Conservation (phyloP, 192 early-diverging fungal species). For the Backusella macrospora region DNA sequence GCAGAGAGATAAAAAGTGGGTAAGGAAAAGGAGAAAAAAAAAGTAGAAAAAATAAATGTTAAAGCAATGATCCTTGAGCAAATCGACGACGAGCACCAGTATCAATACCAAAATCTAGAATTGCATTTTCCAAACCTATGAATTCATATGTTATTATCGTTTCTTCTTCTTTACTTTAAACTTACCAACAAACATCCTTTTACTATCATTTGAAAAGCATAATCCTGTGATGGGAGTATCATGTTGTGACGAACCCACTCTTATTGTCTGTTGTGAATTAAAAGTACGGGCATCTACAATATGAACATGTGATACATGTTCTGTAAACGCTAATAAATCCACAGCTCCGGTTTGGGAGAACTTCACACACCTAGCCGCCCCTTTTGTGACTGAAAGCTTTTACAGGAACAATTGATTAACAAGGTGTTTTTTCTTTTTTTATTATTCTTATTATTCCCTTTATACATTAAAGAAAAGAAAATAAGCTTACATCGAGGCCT, state of each 20-base stretch:
- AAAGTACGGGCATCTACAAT: conserved; percentile 91
- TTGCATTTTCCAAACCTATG: conserved; percentile 77
- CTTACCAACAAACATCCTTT: conserved; percentile 87
- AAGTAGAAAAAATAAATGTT: conserved; percentile 18
- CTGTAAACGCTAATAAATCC: conserved; percentile 83
- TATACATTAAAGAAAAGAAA: too few relatives aligned
- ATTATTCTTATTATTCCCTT: neutral
- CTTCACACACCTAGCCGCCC: conserved; percentile 83
- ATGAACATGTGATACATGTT: conserved; percentile 87
- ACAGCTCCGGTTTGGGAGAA: conserved; percentile 88
- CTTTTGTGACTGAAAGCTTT: conserved; percentile 66
- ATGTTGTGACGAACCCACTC: conserved; percentile 63
- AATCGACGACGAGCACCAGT: conserved; percentile 80
- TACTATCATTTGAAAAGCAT: conserved; percentile 80
- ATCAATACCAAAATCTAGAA: conserved; percentile 85
- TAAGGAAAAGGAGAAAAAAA: neutral
- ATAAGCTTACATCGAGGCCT: conserved; percentile 71
- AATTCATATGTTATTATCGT: too few relatives aligned
- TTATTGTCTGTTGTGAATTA: conserved; percentile 77
- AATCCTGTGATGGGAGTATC: conserved; percentile 90
- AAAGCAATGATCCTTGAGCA: conserved; percentile 76
- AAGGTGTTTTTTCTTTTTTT: neutral
- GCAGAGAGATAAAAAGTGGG: neutral
- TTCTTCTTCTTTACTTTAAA: conserved; percentile 1
- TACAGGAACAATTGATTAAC: neutral